Conservation (phyloP, 208 protist species). For the Acanthamoeba castellanii region DNA sequence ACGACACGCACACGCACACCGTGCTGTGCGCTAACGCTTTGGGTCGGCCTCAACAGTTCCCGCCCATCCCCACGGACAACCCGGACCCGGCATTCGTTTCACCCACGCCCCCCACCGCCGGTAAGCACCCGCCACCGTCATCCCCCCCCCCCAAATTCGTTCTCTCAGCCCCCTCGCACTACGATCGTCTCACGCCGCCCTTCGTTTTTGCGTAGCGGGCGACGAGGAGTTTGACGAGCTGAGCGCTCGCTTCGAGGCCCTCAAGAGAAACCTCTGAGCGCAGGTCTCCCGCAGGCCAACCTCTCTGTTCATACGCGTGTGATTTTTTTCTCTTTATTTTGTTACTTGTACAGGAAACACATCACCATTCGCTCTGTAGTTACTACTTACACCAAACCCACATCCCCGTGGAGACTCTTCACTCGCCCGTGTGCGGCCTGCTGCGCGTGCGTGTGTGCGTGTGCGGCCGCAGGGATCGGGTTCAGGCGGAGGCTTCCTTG, state of each 20-base stretch:
- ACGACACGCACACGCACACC: no score
- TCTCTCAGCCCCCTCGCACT: neutral
- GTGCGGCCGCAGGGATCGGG: neutral
- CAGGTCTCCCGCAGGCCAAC: neutral
- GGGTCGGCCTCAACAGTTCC: neutral
- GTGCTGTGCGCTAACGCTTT: neutral
- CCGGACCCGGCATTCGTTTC: neutral
- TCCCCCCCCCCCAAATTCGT: neutral
- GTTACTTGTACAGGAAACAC: neutral
- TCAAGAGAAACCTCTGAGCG: constrained; percentile 1
- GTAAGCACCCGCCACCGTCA: neutral
- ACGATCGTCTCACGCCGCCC: neutral
- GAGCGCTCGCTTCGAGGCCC: constrained; percentile 58
- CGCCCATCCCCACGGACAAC: neutral
- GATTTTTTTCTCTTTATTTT: neutral
- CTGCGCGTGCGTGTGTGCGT: no score
- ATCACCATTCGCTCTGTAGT: neutral
- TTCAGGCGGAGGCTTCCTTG: neutral
- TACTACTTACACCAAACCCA: no score
- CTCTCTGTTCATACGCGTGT: neutral
- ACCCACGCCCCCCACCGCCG: neutral
- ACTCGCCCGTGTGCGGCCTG: no score
- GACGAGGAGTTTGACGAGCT: constrained; percentile 63
- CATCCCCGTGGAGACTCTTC: no score
- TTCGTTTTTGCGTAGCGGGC: neutral